Evolutionary conservation across 169 alveolate species (phyloP), one percentile per base, ranked within the genome.

Genomic region (Plasmodium ovale): DNA sequence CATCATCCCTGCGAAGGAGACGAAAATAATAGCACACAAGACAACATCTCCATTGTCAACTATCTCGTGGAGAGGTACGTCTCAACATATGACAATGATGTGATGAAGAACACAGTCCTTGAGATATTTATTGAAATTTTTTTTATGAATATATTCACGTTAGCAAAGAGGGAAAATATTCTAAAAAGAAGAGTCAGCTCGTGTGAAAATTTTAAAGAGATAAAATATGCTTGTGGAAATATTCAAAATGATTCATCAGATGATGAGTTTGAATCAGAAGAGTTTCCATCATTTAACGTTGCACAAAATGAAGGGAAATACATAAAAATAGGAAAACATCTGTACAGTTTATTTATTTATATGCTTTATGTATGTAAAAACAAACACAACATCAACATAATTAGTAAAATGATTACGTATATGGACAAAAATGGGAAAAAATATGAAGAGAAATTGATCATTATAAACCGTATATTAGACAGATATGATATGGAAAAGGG

Each of bases 11-110:
- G 10, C 10, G 33, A 54, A 27, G 44, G 19, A 5, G 58, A 19
- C 33, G 44, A 7, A 21, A 29, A 21, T 3, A 25, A 85, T 60
- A 33, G 67, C 31, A 68, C 29, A 33, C 12, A 7, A 10, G 91
- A 85, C 12, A 82, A 82, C 29, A 39, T 82, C 1, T 49, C 37
- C 7, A 82, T 82, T 35, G 6, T 82, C 39, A 82, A 82, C 31
- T 87, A 85, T 64, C 14, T 85, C 31, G 69, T 85, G n/a, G 87
- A 85, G 21, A 58, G 91, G 49, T 85, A 85, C 19, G 62, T 70
- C 27, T 85, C 91, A 35, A 58, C 87, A 7, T 85, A 39, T 62
- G 91, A 85, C 51, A 85, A 69, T 23, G 91, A 85, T 27, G 42
- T 72, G 16, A 70, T 85, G 74, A 85, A 85, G 62, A 69, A 59